These are phyloP conservation scores for Rhypophila decipiens DNA, from an alignment of 495 filamentous ascomycete species.

Conservation along the genomic window DNA sequence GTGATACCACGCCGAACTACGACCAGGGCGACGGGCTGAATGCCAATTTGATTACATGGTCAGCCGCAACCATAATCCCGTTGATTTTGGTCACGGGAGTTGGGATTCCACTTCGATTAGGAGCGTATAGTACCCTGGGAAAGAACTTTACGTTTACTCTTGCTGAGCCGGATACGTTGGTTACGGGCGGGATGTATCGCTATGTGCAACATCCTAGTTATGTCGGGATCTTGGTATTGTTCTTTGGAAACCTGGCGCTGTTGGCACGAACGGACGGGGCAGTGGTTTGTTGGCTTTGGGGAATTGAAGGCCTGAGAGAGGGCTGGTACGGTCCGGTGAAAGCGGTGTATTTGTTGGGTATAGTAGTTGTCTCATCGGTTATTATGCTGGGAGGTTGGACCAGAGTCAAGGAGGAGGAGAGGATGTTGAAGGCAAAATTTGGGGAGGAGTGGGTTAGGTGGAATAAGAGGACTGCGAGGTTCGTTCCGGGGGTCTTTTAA, in stretches of 20 bases:
- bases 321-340: conserved; percentile 10
- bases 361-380: too few species aligned
- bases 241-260: conserved; percentile 14
- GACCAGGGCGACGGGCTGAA: conserved; percentile 21
- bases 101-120: conserved; percentile 28
- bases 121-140: conserved; percentile 33
- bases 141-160: conserved; percentile 44
- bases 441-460: conserved; percentile 39
- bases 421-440: conserved; percentile 35
- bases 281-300: conserved; percentile 30
- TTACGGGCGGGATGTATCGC: conserved; percentile 37
- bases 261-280: conserved; percentile 17
- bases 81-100: conserved; percentile 23
- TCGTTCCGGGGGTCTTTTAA: conserved; percentile 25
- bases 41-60: conserved; percentile 26
- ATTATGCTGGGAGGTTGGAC: conserved; percentile 5
- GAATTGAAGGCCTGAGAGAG: conserved; percentile 7
- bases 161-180: conserved; percentile 34
- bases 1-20: too few species aligned
- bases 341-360: conserved; percentile 1
- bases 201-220: conserved; percentile 48
- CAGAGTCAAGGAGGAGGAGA: conserved; percentile 35
- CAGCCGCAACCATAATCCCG: conserved; percentile 11
- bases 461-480: conserved; percentile 27
- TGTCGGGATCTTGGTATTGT: conserved; percentile 20